Evolutionary conservation across 768 basidiomycete genomes (phyloP).

Genomic region (Candolleomyces aberdarensis): DNA sequence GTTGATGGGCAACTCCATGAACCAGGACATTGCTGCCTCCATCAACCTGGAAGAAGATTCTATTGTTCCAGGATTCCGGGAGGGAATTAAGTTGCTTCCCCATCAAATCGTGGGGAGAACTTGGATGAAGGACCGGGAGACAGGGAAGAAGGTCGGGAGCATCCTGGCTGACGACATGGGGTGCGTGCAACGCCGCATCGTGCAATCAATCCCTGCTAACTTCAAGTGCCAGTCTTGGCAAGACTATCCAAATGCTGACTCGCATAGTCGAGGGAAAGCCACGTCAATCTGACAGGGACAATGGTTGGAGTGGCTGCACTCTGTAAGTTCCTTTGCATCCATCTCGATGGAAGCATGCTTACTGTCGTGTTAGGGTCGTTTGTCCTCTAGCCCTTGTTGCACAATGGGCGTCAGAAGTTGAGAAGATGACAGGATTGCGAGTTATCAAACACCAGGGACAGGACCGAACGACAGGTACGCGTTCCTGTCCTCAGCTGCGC

Average conservation of each 20-base stretch:
- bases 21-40: slow-evolving; percentile 53
- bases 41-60: slow-evolving; percentile 61
- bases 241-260: slow-evolving; percentile 88
- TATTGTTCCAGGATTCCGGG: slow-evolving; percentile 72
- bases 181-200: slow-evolving; percentile 31
- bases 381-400: slow-evolving; percentile 84
- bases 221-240: slow-evolving; percentile 56
- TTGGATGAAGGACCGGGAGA: slow-evolving; percentile 89
- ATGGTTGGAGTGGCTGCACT: slow-evolving; percentile 70
- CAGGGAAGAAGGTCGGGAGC: slow-evolving; percentile 62
- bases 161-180: slow-evolving; percentile 94
- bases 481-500: not conserved
- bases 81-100: slow-evolving; percentile 68
- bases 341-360: not conserved
- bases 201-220: slow-evolving; percentile 1
- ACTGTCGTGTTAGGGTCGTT: slow-evolving; percentile 56
- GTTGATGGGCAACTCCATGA: slow-evolving; percentile 65
- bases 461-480: slow-evolving; percentile 62
- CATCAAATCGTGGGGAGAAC: slow-evolving; percentile 83
- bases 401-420: slow-evolving; percentile 89
- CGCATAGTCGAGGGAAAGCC: slow-evolving; percentile 83
- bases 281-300: slow-evolving; percentile 62
- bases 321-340: slow-evolving; percentile 45
- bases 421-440: slow-evolving; percentile 63
- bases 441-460: slow-evolving; percentile 87